phyloP scores from a whole-genome alignment of 2,329 filamentous ascomycete species.

The Paecilomyces dactylethromorphus region DNA sequence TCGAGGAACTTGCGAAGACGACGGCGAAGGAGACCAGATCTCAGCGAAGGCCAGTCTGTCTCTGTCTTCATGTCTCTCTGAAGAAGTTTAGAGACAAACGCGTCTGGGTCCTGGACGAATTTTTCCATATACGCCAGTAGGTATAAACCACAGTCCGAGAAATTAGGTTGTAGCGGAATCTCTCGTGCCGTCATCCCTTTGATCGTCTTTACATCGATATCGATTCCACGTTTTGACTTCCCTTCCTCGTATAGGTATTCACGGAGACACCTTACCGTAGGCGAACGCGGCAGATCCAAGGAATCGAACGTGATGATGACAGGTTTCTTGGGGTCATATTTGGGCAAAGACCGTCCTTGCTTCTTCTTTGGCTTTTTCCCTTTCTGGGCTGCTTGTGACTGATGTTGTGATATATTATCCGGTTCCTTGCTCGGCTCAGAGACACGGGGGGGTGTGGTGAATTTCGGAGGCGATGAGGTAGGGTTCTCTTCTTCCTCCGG shows the following conservation, averaged over 20 bases:
- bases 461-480: conserved; percentile 7
- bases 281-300: conserved; percentile 57
- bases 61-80: conserved; percentile 54
- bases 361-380: conserved; percentile 22
- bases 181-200: conserved; percentile 63
- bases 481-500: conserved; percentile 24
- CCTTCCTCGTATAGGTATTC: conserved; percentile 73
- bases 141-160: conserved; percentile 83
- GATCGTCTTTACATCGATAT: conserved; percentile 40
- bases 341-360: conserved; percentile 23
- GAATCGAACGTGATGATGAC: conserved; percentile 86
- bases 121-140: conserved; percentile 76
- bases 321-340: conserved; percentile 49
- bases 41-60: conserved; percentile 49
- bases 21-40: conserved; percentile 53
- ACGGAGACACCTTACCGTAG: conserved; percentile 62
- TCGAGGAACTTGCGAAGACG: conserved; percentile 63
- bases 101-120: conserved; percentile 69
- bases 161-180: conserved; percentile 77
- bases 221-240: conserved; percentile 50
- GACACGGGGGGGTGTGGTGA: conserved; percentile 8
- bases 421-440: conserved; percentile 8
- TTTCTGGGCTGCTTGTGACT: conserved; percentile 7
- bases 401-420: conserved; percentile 4
- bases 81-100: conserved; percentile 62